These are phyloP conservation scores for Diversispora eburnea DNA, from an alignment of 192 early-diverging fungal genomes.

Conservation along the genomic window DNA sequence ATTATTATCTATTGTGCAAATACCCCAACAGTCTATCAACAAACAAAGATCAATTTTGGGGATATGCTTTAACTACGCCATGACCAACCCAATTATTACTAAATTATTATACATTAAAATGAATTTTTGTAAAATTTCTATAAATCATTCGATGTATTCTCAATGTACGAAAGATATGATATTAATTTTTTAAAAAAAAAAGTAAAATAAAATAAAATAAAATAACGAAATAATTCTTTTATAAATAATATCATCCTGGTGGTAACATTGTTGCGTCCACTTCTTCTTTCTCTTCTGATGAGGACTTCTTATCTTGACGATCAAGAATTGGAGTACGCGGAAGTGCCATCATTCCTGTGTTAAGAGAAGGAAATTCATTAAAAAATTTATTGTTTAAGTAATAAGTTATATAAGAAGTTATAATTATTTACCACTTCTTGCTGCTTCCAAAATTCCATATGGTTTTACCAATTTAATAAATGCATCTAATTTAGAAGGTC, in stretches of 20 bases:
- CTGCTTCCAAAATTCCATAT: constrained; percentile 92
- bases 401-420: not conserved
- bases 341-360: constrained; percentile 88
- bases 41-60: too few relatives aligned
- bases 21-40: too few relatives aligned
- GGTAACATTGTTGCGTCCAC: constrained; percentile 93
- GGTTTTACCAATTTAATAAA: constrained; percentile 92
- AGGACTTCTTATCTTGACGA: constrained; percentile 58
- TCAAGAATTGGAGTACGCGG: constrained; percentile 83
- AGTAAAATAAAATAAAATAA: too few relatives aligned
- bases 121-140: too few relatives aligned
- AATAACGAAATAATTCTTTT: too few relatives aligned
- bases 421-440: constrained; percentile 73
- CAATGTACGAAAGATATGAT: too few relatives aligned
- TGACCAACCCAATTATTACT: too few relatives aligned
- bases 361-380: not conserved
- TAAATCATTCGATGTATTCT: too few relatives aligned
- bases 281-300: constrained; percentile 53
- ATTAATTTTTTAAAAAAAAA: too few relatives aligned
- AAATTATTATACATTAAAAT: too few relatives aligned
- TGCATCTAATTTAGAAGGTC: constrained; percentile 81
- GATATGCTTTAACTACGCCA: too few relatives aligned
- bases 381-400: not conserved
- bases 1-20: too few relatives aligned
- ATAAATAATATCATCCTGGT: constrained; percentile 64